These are phyloP conservation scores for Suhomyces canberraensis DNA, from an alignment of 805 yeast species.

Conservation along the genomic window DNA sequence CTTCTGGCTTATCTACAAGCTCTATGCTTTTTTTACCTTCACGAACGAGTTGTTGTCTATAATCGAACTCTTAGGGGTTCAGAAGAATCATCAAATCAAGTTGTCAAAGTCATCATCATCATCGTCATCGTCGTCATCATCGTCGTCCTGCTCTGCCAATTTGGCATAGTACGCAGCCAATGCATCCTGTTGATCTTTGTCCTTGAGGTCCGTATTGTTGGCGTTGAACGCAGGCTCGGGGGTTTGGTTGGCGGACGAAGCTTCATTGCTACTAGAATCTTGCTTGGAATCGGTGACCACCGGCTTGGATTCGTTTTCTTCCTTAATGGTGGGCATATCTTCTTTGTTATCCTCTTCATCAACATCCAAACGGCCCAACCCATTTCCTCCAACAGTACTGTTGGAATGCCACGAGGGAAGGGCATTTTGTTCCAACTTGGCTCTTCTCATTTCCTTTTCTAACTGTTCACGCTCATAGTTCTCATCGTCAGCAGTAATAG, in stretches of 20 bases:
- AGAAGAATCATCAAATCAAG: conserved; percentile 15
- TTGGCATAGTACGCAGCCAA: conserved; percentile 67
- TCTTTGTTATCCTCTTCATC: conserved; percentile 37
- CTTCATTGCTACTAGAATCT: conserved; percentile 2
- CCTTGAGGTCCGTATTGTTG: conserved; percentile 29
- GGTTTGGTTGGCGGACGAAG: conserved; percentile 2
- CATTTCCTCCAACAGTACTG: conserved; percentile 77
- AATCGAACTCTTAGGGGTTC: no score
- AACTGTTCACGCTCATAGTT: conserved; percentile 61
- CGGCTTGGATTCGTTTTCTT: conserved; percentile 7
- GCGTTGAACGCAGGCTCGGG: conserved; percentile 2
- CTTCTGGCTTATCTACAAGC: no score
- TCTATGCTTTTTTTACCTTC: no score
- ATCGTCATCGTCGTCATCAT: conserved; percentile 58
- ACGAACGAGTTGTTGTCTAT: no score
- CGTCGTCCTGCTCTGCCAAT: conserved; percentile 65
- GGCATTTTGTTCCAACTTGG: conserved; percentile 82
- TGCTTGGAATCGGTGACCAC: conserved; percentile 5
- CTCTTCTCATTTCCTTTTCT: conserved; percentile 65
- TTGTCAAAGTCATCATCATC: conserved; percentile 42
- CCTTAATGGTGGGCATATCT: conserved; percentile 14
- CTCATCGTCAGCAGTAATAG: conserved; percentile 85
- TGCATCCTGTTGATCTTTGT: conserved; percentile 69
- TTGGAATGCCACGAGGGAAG: conserved; percentile 95
- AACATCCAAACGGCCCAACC: conserved; percentile 52